Base-by-base conservation (phyloP, 306 rosid species). In the Vachellia pachyceras region DNA sequence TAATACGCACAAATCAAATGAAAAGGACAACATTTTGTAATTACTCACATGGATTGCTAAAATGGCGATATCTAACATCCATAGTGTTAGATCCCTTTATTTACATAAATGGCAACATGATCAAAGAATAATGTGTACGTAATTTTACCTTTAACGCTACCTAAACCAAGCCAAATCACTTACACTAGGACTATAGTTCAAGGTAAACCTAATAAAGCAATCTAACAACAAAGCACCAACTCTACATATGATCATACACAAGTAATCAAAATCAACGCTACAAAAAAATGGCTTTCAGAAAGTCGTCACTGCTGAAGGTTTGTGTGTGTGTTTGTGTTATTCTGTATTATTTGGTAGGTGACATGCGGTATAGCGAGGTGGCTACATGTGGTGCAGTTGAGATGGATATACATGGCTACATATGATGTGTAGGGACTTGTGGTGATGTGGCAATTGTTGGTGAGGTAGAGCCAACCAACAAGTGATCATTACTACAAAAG, bases 41-140 rank as follows among this genome's bases (percentile, higher is more conserved):
- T 35, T 12, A 29, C 69, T 33, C 69, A 70, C 75, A 70, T 70
- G 57, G 20, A 52, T 50, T 52, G 77, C 77, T 39, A 37, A 36
- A 73, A 52, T 11, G 23, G 37, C 9, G 29, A 33, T 72, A 55
- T 35, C 7, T 72, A 47, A 47, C 15, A 1, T 54, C 60, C 60
- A 54, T 18, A 54, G 10, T 54, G 60, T 54, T n/a, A 20, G 61
- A 55, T 55, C 23, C 29, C 29, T 50, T 36, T 46, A 3, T 49
- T 41, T n/a, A 2, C 68, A 75, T 20, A 75, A 75, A 57, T 39
- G 10, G 65, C 33, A 14, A 57, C 33, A 12, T 36, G n/a, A 54
- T 54, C 18, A 73, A 35, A 35, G 42, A 35, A 40, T 22, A 14
- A 39, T n/a, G n/a, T 20, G 61, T 20, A 55, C 61, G 25, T 39